These are phyloP conservation scores for Lotmaria passim DNA, from an alignment of 208 protist genomes.

Conservation along the genomic window DNA sequence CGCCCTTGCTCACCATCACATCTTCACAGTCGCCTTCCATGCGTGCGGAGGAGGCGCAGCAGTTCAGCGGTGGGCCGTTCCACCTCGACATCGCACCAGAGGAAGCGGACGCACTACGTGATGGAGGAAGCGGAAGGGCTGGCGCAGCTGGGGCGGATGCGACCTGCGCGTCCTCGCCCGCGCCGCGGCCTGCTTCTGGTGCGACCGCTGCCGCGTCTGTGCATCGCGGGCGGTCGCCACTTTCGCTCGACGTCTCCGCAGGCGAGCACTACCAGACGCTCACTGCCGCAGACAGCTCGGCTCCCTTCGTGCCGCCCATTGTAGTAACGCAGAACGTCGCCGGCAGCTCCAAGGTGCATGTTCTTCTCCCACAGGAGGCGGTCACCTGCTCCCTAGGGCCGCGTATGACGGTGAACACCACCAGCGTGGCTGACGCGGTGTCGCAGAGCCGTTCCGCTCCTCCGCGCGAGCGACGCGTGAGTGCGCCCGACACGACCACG, in stretches of 20 bases:
- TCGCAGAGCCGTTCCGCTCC: neutral
- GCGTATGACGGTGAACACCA: neutral
- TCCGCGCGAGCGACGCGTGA: neutral
- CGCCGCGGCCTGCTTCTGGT: neutral
- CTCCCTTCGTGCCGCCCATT: slow-evolving; percentile 12
- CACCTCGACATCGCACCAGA: slow-evolving; percentile 9
- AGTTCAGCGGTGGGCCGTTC: slow-evolving; percentile 13
- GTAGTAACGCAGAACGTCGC: slow-evolving; percentile 15
- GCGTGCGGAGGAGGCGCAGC: slow-evolving; percentile 9
- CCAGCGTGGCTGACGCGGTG: neutral
- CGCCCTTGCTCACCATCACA: slow-evolving; percentile 26
- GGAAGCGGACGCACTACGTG: neutral
- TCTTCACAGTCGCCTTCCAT: slow-evolving; percentile 24
- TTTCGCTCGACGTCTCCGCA: neutral
- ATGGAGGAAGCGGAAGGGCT: neutral
- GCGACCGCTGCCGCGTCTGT: neutral
- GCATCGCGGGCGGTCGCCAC: neutral
- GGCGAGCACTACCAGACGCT: neutral
- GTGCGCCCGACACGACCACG: neutral
- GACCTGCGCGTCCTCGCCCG: neutral
- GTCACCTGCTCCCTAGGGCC: slow-evolving; percentile 20
- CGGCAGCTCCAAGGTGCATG: slow-evolving; percentile 21
- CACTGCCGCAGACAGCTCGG: neutral
- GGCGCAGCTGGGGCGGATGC: neutral
- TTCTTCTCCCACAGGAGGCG: slow-evolving; percentile 29